Percentiles rank a stretch among this genome's conserved stretches.
phyloP scores from a whole-genome alignment of 768 basidiomycete species.

The Rubroboletus pulcherrimus region DNA sequence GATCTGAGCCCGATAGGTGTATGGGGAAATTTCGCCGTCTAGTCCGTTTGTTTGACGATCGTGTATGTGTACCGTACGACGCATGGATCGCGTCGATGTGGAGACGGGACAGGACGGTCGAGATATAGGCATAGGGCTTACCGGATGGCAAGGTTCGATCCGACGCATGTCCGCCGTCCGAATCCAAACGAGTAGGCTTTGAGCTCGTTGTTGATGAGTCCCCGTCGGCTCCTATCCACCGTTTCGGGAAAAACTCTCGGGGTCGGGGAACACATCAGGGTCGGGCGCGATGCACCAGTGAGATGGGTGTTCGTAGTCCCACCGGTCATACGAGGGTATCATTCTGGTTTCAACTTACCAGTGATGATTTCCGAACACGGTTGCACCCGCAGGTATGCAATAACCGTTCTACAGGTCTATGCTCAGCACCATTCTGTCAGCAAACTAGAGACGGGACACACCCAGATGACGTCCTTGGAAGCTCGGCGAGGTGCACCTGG shows the following conservation, averaged over 20 bases:
- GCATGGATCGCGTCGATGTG: background rate
- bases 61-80: background rate
- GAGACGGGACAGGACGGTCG: background rate
- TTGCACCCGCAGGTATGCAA: slow-evolving; percentile 33
- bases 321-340: background rate
- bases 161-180: slow-evolving; percentile 35
- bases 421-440: background rate
- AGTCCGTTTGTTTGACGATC: background rate
- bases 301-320: background rate
- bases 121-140: background rate
- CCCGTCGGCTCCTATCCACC: slow-evolving; percentile 48
- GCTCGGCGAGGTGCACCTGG: slow-evolving; percentile 24
- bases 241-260: slow-evolving; percentile 53
- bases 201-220: slow-evolving; percentile 46
- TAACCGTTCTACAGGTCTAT: slow-evolving; percentile 29
- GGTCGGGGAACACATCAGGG: slow-evolving; percentile 25
- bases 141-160: slow-evolving; percentile 24
- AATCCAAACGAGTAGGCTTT: slow-evolving; percentile 54
- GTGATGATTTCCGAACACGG: slow-evolving; percentile 30
- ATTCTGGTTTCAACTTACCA: slow-evolving; percentile 17
- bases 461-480: slow-evolving; percentile 27
- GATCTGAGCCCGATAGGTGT: background rate
- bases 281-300: slow-evolving; percentile 25
- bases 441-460: background rate
- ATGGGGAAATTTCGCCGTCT: no score